These are phyloP conservation scores for Triticum monococcum DNA, from an alignment of 176 grass and related monocot species.

Conservation along the genomic window DNA sequence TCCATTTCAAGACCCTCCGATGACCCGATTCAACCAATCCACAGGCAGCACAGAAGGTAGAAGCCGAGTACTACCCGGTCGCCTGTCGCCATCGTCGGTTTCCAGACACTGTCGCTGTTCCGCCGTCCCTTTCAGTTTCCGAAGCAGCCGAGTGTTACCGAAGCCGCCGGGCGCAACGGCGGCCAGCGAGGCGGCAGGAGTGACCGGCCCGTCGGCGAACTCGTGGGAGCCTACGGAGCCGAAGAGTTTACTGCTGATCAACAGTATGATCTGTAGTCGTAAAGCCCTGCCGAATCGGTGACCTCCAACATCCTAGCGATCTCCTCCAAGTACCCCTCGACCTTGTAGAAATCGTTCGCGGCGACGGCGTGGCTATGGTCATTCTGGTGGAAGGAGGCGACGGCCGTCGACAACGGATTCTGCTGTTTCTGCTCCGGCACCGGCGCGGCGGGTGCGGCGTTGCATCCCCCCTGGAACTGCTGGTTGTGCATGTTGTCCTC, in stretches of 20 bases:
- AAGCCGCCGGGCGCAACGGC: no score
- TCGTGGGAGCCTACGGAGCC: no score
- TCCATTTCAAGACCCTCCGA: neutral
- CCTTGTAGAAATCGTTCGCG: slow-evolving; percentile 37
- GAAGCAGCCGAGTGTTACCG: no score
- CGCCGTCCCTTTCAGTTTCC: neutral
- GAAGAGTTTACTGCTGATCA: slow-evolving; percentile 16
- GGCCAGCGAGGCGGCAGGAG: no score
- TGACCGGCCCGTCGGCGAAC: no score
- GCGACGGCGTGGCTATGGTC: neutral
- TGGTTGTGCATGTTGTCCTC: slow-evolving; percentile 31
- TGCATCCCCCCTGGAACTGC: slow-evolving; percentile 38
- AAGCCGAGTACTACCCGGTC: neutral
- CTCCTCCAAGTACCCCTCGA: slow-evolving; percentile 63
- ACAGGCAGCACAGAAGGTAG: neutral
- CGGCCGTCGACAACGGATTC: slow-evolving; percentile 15
- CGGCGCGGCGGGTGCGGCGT: neutral
- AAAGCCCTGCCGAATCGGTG: slow-evolving; percentile 31
- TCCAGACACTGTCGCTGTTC: no score
- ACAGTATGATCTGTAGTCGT: slow-evolving; percentile 48
- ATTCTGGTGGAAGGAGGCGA: slow-evolving; percentile 38
- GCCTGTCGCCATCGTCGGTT: neutral
- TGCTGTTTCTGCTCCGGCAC: slow-evolving; percentile 32
- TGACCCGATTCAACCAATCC: neutral
- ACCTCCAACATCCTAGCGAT: slow-evolving; percentile 64